Evolutionary conservation across 805 yeast genomes (phyloP), one percentile per base, ranked within the genome.

Genomic region (Nakazawaea molendinolei): DNA sequence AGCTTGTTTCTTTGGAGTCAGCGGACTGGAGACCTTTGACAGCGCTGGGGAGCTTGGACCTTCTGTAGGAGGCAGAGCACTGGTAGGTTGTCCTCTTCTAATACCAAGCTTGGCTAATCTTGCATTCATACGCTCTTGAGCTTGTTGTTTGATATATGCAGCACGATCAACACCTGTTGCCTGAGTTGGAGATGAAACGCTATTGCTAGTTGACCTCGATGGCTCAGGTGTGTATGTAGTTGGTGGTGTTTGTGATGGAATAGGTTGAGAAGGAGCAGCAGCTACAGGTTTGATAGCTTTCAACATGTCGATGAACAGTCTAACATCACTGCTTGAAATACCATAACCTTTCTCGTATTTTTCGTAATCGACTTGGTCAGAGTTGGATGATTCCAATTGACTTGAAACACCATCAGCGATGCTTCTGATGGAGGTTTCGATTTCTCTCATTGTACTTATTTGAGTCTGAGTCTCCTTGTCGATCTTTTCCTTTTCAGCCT

Each of bases 271-370:
- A n/a, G n/a, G n/a, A n/a, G n/a, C n/a, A n/a, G 8, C 39, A 23
- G 39, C 33, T 28, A 35, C 32, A 5, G 59, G 60, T 27, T 46
- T 50, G 23, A 57, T 48, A 10, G 59, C 46, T 40, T 67, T 66
- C 48, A 86, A 61, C 31, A 71, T 71, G 31, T 60, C 61, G 43
- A 89, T 76, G 45, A 89, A 77, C 5, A 62, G 61, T 37, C 71
- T 67, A 29, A 86, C 89, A 25, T 73, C 66, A 3, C 37, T 67
- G n/a, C 76, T 70, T 47, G 74, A 76, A 19, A 86, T 79, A 26
- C 89, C 95, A 26, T 77, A 61, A 9, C 95, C 96, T 31, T 74
- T 69, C 43, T 84, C 95, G 86, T 89, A 89, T 50, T 81, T 79
- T 23, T 74, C 69, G 29, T 73, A 68, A 4, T 80, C 82, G 30